phyloP scores from a whole-genome alignment of 352 stramenopile species.

The Aphanomyces invadans region DNA sequence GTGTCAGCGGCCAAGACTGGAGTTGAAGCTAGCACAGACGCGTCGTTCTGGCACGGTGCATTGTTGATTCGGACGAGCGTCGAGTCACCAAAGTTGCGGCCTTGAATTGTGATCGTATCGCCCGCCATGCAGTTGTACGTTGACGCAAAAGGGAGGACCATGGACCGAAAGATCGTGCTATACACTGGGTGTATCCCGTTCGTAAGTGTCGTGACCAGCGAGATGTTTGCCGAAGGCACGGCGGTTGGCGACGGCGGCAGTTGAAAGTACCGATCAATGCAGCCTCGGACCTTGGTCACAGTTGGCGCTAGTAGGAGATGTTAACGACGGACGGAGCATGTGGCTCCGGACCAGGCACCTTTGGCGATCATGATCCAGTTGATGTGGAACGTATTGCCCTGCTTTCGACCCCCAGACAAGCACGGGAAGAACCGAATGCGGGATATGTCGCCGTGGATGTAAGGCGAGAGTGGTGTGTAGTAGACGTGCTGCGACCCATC shows the following conservation, averaged over 20 bases:
- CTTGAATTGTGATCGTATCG: slow-evolving; percentile 49
- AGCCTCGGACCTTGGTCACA: slow-evolving; percentile 66
- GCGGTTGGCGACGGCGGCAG: slow-evolving; percentile 22
- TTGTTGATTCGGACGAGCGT: slow-evolving; percentile 64
- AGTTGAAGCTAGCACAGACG: neutral
- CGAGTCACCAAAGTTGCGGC: slow-evolving; percentile 62
- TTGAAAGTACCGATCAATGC: slow-evolving; percentile 65
- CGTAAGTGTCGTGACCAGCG: slow-evolving; percentile 32
- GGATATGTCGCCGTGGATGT: neutral
- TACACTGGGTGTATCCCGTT: slow-evolving; percentile 42
- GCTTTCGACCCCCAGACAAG: neutral
- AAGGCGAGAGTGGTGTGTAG: slow-evolving; percentile 3
- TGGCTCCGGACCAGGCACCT: neutral
- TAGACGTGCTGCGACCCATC: slow-evolving; percentile 22
- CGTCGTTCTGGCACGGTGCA: slow-evolving; percentile 48
- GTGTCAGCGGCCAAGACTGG: slow-evolving; percentile 34
- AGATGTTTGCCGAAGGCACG: slow-evolving; percentile 34
- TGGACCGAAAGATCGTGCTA: slow-evolving; percentile 29
- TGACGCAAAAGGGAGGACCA: slow-evolving; percentile 43
- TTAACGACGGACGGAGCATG: neutral
- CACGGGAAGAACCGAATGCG: slow-evolving; percentile 24
- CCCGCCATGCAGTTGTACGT: slow-evolving; percentile 71
- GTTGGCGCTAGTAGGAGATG: slow-evolving; percentile 33
- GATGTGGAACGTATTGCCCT: slow-evolving; percentile 14
- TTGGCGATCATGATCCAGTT: slow-evolving; percentile 22